Evolutionary conservation across 306 rosid species (phyloP).

Genomic region (Sphenostylis stenocarpa): DNA sequence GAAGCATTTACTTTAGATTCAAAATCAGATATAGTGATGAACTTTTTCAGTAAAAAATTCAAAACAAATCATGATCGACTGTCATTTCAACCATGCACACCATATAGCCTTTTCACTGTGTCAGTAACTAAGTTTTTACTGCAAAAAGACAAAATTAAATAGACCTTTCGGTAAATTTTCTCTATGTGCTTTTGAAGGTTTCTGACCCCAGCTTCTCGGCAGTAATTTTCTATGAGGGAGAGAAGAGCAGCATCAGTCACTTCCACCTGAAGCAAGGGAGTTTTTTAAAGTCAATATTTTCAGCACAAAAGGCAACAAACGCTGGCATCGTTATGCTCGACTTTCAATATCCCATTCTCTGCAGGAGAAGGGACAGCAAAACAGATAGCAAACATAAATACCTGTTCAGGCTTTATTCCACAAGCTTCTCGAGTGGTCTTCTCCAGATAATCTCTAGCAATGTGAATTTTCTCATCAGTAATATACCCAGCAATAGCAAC

Average conservation of each 20-base stretch:
- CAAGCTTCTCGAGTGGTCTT: conserved; percentile 92
- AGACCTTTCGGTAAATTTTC: conserved; percentile 92
- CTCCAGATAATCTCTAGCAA: conserved; percentile 96
- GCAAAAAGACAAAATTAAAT: conserved; percentile 8
- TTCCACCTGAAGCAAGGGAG: conserved; percentile 64
- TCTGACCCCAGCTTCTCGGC: conserved; percentile 91
- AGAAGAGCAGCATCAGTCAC: conserved; percentile 89
- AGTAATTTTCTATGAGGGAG: conserved; percentile 80
- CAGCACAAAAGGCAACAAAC: conserved; percentile 3
- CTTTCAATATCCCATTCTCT: conserved; percentile 5
- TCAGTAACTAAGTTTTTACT: background rate
- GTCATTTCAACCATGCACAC: conserved; percentile 8
- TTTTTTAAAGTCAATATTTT: conserved; percentile 19
- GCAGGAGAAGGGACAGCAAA: conserved; percentile 18
- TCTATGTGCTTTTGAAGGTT: conserved; percentile 97
- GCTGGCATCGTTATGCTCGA: conserved; percentile 1
- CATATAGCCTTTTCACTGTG: too few species aligned
- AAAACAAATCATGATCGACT: conserved; percentile 1
- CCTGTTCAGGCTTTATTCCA: conserved; percentile 90
- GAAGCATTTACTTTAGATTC: conserved; percentile 23
- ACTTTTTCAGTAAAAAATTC: background rate
- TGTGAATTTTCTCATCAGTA: conserved; percentile 97
- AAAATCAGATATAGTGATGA: conserved; percentile 23
- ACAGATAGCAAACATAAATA: conserved; percentile 26
- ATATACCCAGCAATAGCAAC: conserved; percentile 93